Base-by-base conservation (phyloP, 2,329 filamentous ascomycete species). In the Ophiostoma sp. region DNA sequence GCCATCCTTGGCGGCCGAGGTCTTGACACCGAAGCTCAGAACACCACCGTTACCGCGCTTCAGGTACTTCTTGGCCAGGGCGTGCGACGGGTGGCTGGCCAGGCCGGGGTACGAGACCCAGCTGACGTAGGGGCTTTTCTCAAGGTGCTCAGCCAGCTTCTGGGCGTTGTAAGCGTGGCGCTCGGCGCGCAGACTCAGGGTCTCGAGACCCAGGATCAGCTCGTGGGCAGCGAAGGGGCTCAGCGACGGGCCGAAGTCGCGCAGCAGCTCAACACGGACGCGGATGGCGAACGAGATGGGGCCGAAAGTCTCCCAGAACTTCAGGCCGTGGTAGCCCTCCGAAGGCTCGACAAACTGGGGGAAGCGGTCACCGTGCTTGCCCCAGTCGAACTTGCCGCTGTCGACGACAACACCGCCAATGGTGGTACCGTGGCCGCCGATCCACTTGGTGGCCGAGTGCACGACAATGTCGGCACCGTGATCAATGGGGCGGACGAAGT, bases 101-200 rank as follows among this genome's bases (percentile, higher is more conserved):
- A 98, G 87, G 25, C 96, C 96, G 0, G 93, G 95, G 82, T 98
- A 98, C 50, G 93, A 96, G 12, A 98, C 95, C 95, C 95, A 99
- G 78, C 88, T 88, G 66, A 98, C 95, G 79, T 96, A 89, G 70
- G 91, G 87, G 84, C 94, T 95, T 80, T 88, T 89, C 85, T 97
- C 91, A 59, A 98, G 87, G 90, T 94, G 97, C 79, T 87, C 86
- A 0, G 95, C 95, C 72, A 98, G 86, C 28, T 90, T 88, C 52
- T 95, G 82, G 0, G 96, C 90, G 81, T 98, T 98, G 79, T 90
- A 86, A 0, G 93, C 95, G 81, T 98, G 95, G 70, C 95, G 86
- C 85, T 98, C 95, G 52, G 89, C 91, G 69, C 96, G 89, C 81
- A 98, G 84, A 78, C 92, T 95, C 75, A 99, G 87, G 1, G 96